Evolutionary conservation across 1,139 yeast genomes (phyloP), one percentile per base, ranked within the genome.

Genomic region (Taiozyma onychis): DNA sequence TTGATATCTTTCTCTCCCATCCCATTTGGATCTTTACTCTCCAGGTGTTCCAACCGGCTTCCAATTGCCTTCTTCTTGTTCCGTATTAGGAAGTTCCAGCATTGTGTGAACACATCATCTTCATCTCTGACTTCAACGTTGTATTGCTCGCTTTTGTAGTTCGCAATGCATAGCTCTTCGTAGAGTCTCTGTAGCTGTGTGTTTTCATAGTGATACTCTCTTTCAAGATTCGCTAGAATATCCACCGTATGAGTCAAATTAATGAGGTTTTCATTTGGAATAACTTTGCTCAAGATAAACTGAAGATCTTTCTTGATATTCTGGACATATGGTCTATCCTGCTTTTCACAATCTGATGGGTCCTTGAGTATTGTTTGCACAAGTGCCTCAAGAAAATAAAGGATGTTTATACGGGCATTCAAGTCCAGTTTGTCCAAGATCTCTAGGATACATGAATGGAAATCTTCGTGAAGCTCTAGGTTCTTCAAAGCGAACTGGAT

Each of bases 381-480:
- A 41, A 88, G 66, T 8, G 82, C 77, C 54, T 86, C 93, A 2
- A 88, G 66, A 59, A 87, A 82, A 62, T 81, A 88, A 52, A 88
- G 75, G 13, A 86, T 75, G 56, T 86, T 86, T 41, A 88, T 72
- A 52, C 88, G 75, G 39, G 77, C 70, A 60, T 86, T 86, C 43
- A 87, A 63, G 56, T 83, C 85, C 14, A 55, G 28, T 63, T 60
- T 79, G 43, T 76, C 74, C n/a, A 88, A 66, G n/a, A 82, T 80
- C 52, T 85, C 91, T 28, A 86, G 63, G 16, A 88, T 77, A 50
- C 87, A 80, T 2, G 88, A 83, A 62, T 83, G 83, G 53, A 89
- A 70, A 62, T 86, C 90, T 59, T 87, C 95, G 57, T 80, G 82
- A 32, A 81, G 73, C 27, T 82, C 90, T 44, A 71, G 61, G 58